phyloP scores from a whole-genome alignment of 805 yeast species.

The Ogataea philodendri region DNA sequence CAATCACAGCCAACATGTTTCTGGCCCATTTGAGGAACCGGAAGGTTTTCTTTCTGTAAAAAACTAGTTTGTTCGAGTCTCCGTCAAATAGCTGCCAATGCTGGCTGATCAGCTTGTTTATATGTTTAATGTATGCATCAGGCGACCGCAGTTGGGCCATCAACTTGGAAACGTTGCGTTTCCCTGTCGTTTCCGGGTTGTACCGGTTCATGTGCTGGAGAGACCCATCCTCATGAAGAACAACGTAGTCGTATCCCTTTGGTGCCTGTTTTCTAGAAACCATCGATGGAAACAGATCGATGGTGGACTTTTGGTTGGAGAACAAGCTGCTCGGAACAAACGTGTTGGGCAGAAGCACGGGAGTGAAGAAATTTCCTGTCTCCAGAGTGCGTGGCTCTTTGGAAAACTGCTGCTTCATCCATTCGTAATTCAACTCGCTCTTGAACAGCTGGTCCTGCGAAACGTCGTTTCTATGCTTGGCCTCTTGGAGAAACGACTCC shows the following conservation, averaged over 20 bases:
- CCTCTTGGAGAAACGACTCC: constrained; percentile 42
- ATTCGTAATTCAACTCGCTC: constrained; percentile 50
- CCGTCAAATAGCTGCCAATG: constrained; percentile 60
- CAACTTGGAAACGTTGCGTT: constrained; percentile 16
- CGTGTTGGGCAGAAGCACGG: constrained; percentile 37
- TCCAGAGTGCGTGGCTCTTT: constrained; percentile 40
- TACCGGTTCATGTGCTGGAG: constrained; percentile 14
- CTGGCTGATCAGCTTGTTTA: constrained; percentile 42
- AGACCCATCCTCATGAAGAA: constrained; percentile 35
- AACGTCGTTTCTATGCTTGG: constrained; percentile 40
- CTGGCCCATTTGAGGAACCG: constrained; percentile 19
- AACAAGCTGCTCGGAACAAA: constrained; percentile 23
- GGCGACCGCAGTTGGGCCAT: constrained; percentile 37
- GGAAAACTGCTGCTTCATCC: constrained; percentile 40
- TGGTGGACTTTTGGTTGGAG: background rate
- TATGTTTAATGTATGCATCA: constrained; percentile 33
- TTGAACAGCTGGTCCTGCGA: constrained; percentile 46
- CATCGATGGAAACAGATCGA: constrained; percentile 23
- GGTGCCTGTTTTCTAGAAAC: constrained; percentile 3
- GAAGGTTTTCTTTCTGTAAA: constrained; percentile 33
- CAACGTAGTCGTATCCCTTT: constrained; percentile 18
- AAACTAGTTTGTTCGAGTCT: constrained; percentile 40
- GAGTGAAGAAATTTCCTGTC: constrained; percentile 45
- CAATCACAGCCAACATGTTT: constrained; percentile 31
- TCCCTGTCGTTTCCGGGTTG: constrained; percentile 5